Percentiles rank a stretch among this genome's conserved stretches.
These are phyloP conservation scores for Copromyces sp. DNA, from an alignment of 495 filamentous ascomycete species.

Conservation along the genomic window DNA sequence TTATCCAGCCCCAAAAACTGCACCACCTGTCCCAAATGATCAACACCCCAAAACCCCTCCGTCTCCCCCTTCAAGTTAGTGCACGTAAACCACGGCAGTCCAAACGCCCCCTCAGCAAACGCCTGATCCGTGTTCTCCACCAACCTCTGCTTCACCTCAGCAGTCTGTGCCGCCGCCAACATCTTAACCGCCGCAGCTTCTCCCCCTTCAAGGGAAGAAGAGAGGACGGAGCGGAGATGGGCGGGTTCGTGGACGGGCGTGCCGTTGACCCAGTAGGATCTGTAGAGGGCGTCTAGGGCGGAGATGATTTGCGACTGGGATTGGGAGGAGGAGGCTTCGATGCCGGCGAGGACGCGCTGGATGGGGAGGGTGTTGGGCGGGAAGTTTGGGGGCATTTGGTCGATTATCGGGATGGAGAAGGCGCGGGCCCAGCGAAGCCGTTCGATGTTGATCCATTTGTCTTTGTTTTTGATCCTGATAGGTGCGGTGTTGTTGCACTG, in stretches of 20 bases:
- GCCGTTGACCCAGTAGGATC: constrained; percentile 48
- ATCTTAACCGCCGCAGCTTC: constrained; percentile 13
- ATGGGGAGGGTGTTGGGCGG: constrained; percentile 45
- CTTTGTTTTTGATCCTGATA: constrained; percentile 62
- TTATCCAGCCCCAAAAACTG: constrained; percentile 49
- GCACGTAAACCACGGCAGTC: constrained; percentile 61
- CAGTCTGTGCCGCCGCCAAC: constrained; percentile 24
- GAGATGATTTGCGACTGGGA: constrained; percentile 27
- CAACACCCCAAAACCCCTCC: constrained; percentile 61
- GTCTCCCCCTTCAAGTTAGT: constrained; percentile 48
- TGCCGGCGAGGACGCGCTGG: constrained; percentile 38
- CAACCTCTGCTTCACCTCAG: constrained; percentile 44
- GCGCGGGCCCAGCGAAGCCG: constrained; percentile 49
- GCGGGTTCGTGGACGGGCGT: constrained; percentile 40
- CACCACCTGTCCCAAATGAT: constrained; percentile 56
- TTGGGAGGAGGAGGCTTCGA: constrained; percentile 10
- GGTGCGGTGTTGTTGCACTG: constrained; percentile 52
- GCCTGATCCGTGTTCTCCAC: constrained; percentile 46
- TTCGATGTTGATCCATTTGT: constrained; percentile 50
- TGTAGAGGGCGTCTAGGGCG: constrained; percentile 41
- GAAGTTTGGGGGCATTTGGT: constrained; percentile 44
- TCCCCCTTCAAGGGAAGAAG: constrained; percentile 21
- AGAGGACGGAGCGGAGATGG: constrained; percentile 21
- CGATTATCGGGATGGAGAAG: constrained; percentile 51
- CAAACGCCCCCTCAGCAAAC: constrained; percentile 55